Conservation (phyloP, 495 filamentous ascomycete species). For the Annulohypoxylon moriforme region DNA sequence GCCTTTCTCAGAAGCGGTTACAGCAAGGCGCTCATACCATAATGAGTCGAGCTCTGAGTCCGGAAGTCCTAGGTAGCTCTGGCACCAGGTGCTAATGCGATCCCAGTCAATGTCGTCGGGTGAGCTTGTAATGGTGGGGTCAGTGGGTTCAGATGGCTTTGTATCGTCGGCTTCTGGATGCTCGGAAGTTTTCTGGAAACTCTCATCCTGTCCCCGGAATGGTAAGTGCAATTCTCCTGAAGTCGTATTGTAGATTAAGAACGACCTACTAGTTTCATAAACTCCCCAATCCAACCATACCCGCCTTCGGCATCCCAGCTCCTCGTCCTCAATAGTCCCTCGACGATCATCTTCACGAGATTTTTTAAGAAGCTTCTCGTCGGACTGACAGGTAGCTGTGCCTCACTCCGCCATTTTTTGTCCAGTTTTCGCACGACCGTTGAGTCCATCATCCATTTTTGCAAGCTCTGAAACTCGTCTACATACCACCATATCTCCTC, state of each 20-base stretch:
- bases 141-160: not conserved
- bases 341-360: not conserved
- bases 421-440: conserved; percentile 8
- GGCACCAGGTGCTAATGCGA: conserved; percentile 3
- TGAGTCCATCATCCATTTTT: conserved; percentile 15
- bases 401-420: conserved; percentile 6
- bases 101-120: not conserved
- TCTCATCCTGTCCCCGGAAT: conserved; percentile 1
- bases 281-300: not conserved
- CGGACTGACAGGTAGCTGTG: not conserved
- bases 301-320: not conserved
- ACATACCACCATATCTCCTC: not conserved
- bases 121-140: not conserved
- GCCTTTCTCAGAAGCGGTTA: not conserved
- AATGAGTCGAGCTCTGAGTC: conserved; percentile 5
- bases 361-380: conserved; percentile 4
- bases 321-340: not conserved
- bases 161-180: not conserved
- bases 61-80: not conserved
- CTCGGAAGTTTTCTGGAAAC: not conserved
- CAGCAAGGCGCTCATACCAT: conserved; percentile 11
- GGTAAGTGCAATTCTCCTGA: not conserved
- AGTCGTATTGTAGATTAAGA: not conserved
- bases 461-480: not conserved
- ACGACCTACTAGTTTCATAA: conserved; percentile 2